Percentiles rank a stretch among this genome's conserved stretches.
phyloP scores from a whole-genome alignment of 139 green algal species.

The Desmodesmus armatus region DNA sequence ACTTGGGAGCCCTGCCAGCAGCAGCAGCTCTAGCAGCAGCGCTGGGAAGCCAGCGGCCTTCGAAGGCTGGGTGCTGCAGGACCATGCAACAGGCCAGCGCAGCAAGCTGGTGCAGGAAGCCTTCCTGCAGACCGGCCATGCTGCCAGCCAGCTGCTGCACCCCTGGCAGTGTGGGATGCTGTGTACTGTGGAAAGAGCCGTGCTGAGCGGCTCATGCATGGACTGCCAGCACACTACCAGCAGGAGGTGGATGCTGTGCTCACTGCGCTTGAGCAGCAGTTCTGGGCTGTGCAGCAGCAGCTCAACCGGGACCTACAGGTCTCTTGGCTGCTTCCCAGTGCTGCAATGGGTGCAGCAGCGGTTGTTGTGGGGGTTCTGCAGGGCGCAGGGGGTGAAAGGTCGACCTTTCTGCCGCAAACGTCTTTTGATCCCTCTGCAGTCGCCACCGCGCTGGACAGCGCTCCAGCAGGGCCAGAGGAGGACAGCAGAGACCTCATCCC shows the following conservation, averaged over 20 bases:
- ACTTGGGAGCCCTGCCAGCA: too few relatives aligned
- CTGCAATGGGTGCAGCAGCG: neutral
- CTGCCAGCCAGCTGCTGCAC: constrained; percentile 22
- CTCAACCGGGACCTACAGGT: neutral
- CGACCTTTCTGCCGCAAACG: neutral
- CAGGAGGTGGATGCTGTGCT: constrained; percentile 21
- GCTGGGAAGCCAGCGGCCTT: neutral
- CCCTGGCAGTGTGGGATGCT: constrained; percentile 45
- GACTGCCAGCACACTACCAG: constrained; percentile 25
- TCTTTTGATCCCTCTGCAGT: too few relatives aligned
- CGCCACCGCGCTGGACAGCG: neutral
- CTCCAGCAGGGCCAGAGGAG: neutral
- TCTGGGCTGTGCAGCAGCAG: constrained; percentile 12
- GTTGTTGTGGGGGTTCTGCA: too few relatives aligned
- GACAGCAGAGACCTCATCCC: neutral
- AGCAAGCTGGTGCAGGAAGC: constrained; percentile 32
- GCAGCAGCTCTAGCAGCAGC: neutral
- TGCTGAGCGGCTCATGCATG: neutral
- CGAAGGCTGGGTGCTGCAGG: constrained; percentile 51
- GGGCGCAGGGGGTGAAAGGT: too few relatives aligned
- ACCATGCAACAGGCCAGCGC: neutral
- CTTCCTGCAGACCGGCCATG: neutral
- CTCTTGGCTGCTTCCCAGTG: neutral
- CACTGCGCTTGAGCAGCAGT: constrained; percentile 2
- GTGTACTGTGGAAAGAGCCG: constrained; percentile 1